A percentile compares a stretch with the other conserved stretches of the same genome.
These are phyloP conservation scores for Boletus sp. DNA, from an alignment of 1,284 basidiomycete species.

Conservation along the genomic window DNA sequence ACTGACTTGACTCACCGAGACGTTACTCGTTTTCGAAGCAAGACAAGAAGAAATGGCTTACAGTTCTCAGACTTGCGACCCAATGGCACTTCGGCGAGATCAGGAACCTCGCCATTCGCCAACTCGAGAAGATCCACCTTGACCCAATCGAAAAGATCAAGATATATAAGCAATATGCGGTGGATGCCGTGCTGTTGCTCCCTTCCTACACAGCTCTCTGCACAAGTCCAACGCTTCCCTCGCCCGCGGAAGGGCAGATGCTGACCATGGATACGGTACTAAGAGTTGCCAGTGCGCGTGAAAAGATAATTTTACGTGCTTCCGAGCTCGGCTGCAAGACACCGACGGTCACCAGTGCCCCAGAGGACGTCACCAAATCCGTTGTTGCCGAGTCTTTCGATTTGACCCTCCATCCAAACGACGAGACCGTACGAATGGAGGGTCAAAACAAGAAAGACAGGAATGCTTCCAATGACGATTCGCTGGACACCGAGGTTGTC, in stretches of 20 bases:
- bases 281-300: conserved; percentile 54
- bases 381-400: conserved; percentile 35
- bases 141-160: conserved; percentile 59
- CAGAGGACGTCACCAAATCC: conserved; percentile 33
- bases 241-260: conserved; percentile 50
- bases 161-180: conserved; percentile 44
- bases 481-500: not conserved
- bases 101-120: conserved; percentile 52
- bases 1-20: conserved; percentile 10
- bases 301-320: conserved; percentile 44
- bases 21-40: conserved; percentile 18
- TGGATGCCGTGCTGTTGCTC: conserved; percentile 52
- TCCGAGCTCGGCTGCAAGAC: conserved; percentile 39
- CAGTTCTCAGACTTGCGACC: conserved; percentile 54
- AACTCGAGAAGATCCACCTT: conserved; percentile 57
- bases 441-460: conserved; percentile 10
- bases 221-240: conserved; percentile 51
- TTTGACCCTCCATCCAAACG: conserved; percentile 15
- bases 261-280: conserved; percentile 59
- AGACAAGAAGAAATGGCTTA: conserved; percentile 51
- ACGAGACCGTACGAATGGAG: not conserved
- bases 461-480: not conserved
- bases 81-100: conserved; percentile 60
- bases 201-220: conserved; percentile 55
- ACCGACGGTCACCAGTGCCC: conserved; percentile 36